These are phyloP conservation scores for Pestalotiopsis sp. DNA, from an alignment of 2,329 filamentous ascomycete species.

Conservation along the genomic window DNA sequence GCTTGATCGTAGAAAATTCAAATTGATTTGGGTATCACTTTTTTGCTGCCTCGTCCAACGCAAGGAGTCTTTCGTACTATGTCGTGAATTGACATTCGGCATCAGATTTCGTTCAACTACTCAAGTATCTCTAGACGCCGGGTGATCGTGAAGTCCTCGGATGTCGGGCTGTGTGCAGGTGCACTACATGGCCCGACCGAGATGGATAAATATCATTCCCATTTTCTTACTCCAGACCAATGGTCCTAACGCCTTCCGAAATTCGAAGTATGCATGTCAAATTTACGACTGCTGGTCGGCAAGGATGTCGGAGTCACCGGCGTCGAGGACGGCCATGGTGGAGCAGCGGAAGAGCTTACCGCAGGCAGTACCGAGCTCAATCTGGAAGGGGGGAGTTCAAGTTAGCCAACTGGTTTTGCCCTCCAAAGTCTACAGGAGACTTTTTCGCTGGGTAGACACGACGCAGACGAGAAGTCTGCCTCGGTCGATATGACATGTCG, in stretches of 20 bases:
- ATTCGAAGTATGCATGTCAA: constrained; percentile 23
- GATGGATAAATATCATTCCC: constrained; percentile 7
- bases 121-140: constrained; percentile 19
- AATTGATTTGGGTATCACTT: constrained; percentile 32
- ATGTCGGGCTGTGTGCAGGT: constrained; percentile 13
- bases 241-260: constrained; percentile 32
- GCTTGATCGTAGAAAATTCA: background rate
- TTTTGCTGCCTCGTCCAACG: constrained; percentile 21
- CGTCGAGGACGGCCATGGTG: constrained; percentile 95
- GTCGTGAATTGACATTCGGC: constrained; percentile 22
- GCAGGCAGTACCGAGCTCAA: constrained; percentile 96
- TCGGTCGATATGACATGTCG: background rate
- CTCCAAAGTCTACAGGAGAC: constrained; percentile 85
- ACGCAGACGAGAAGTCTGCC: constrained; percentile 17
- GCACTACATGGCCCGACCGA: constrained; percentile 3
- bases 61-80: constrained; percentile 15
- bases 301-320: constrained; percentile 98
- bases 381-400: constrained; percentile 58
- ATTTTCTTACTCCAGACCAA: constrained; percentile 12
- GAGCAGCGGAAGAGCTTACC: constrained; percentile 99
- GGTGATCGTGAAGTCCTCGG: constrained; percentile 17
- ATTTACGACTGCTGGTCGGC: constrained; percentile 70
- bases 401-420: constrained; percentile 67
- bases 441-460: constrained; percentile 85
- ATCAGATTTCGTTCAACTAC: constrained; percentile 25